A percentile compares a stretch with the other conserved stretches of the same genome.
Conservation (phyloP, 805 yeast genomes). For the Pichia occidentalis region DNA sequence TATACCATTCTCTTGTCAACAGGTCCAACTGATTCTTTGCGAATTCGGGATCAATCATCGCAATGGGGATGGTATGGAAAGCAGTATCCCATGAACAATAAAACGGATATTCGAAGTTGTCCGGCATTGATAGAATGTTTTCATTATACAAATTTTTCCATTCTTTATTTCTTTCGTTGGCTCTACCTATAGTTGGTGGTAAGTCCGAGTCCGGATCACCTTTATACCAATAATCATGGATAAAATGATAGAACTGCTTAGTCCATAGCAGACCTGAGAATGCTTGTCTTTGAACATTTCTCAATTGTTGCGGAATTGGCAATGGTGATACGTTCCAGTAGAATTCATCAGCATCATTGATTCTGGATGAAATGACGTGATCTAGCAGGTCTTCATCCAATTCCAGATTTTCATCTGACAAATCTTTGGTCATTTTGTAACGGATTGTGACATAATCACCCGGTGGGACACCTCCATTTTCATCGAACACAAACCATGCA, state of each 20-base stretch:
- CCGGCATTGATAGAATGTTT: slow-evolving; percentile 84
- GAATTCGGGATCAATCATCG: slow-evolving; percentile 89
- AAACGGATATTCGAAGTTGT: slow-evolving; percentile 94
- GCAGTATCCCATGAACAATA: slow-evolving; percentile 98
- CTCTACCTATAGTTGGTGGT: slow-evolving; percentile 75
- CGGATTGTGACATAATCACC: slow-evolving; percentile 84
- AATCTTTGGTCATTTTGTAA: slow-evolving; percentile 47
- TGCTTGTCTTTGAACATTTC: slow-evolving; percentile 87
- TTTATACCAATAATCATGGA: slow-evolving; percentile 77
- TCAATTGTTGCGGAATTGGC: slow-evolving; percentile 71
- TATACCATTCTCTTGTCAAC: slow-evolving; percentile 89
- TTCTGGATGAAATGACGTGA: slow-evolving; percentile 57
- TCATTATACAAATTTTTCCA: slow-evolving; percentile 88
- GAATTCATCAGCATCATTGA: slow-evolving; percentile 86
- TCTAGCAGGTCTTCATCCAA: slow-evolving; percentile 75
- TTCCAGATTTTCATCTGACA: slow-evolving; percentile 29
- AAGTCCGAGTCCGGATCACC: slow-evolving; percentile 77
- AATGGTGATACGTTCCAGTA: slow-evolving; percentile 84
- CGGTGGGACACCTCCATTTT: slow-evolving; percentile 71
- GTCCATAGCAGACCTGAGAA: slow-evolving; percentile 93
- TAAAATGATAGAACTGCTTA: slow-evolving; percentile 82
- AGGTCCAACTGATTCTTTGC: slow-evolving; percentile 84
- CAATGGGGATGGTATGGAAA: slow-evolving; percentile 87
- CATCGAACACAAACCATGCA: slow-evolving; percentile 77
- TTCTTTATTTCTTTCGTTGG: slow-evolving; percentile 78